Base-by-base conservation (phyloP, 202 grass and related monocot genomes). In the Setaria italica region DNA sequence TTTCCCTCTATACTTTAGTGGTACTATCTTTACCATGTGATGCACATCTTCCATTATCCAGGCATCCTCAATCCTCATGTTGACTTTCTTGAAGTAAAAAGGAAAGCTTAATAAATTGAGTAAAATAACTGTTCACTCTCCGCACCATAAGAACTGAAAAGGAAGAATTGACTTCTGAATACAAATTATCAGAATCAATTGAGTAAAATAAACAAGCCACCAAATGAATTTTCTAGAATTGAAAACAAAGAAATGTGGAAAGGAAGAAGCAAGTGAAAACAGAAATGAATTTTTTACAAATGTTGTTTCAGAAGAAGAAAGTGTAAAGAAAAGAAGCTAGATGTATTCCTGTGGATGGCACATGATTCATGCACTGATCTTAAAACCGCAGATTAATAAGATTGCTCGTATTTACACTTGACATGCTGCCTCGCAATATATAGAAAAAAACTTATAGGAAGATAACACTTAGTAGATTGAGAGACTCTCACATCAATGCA, bases 361-460 rank as follows among this genome's bases (percentile, higher is more conserved):
- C 11, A 73, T 74, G 58, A 67, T 74, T 74, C 43, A 57, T 85
- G 45, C 32, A 55, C 29, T 69, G 42, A 50, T 70, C 56, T 69
- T 70, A 63, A 84, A 72, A 56, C 51, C 34, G 48, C 63, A 46
- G 48, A 55, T 53, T 62, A 74, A 30, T 79, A 80, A 80, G 4
- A 77, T 81, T 2, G 54, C 75, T 87, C 53, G 9, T 90, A 90
- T 90, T 80, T 90, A 90, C 89, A 84, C 15, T 76, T 81, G 62
- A 32, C 54, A 84, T 76, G 37, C 53, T 76, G 45, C 62, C 35
- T 80, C 34, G 11, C 57, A 70, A 76, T 84, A 80, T 89, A 20
- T 39, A 70, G 70, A 78, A 70, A 82, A 70, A 66, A 62, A 71
- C 55, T 46, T 58, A 43, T 83, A 60, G 58, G 54, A 69, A 34